A percentile compares a stretch with the other conserved stretches of the same genome.
phyloP scores from a whole-genome alignment of 1,139 yeast species.

The Magnusiomyces suaveolens region DNA sequence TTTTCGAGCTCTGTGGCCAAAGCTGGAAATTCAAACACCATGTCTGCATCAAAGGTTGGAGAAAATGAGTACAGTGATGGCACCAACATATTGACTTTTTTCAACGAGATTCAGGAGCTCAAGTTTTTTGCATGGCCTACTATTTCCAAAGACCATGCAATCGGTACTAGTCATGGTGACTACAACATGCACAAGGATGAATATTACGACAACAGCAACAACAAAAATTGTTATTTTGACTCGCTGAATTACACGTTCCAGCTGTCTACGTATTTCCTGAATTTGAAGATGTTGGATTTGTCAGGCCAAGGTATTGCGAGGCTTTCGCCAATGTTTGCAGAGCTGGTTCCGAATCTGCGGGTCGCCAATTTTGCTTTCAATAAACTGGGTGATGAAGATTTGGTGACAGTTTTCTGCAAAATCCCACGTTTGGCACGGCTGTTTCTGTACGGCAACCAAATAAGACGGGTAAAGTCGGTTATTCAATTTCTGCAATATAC shows the following conservation, averaged over 20 bases:
- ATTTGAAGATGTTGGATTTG: background rate
- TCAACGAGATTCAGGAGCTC: background rate
- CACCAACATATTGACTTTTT: background rate
- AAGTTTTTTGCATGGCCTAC: background rate
- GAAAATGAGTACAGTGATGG: background rate
- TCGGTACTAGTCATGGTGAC: no score
- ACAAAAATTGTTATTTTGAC: background rate
- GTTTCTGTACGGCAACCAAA: slow-evolving; percentile 26
- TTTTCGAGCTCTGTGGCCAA: no score
- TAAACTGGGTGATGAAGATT: background rate
- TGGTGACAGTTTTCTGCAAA: background rate
- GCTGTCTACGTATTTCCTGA: background rate
- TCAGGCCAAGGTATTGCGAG: background rate
- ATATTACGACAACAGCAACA: background rate
- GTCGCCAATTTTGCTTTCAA: slow-evolving; percentile 4
- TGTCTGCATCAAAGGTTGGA: background rate
- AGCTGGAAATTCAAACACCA: no score
- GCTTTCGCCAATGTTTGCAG: background rate
- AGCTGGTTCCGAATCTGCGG: slow-evolving; percentile 1
- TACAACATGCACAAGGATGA: background rate
- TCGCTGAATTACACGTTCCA: background rate
- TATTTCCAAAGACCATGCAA: background rate
- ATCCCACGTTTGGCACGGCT: slow-evolving; percentile 15
- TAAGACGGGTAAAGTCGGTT: slow-evolving; percentile 20
- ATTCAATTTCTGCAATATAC: slow-evolving; percentile 21